A percentile compares a stretch with the other conserved stretches of the same genome.
phyloP scores from a whole-genome alignment of 2,329 filamentous ascomycete genomes.

The Aspergillus ruber region DNA sequence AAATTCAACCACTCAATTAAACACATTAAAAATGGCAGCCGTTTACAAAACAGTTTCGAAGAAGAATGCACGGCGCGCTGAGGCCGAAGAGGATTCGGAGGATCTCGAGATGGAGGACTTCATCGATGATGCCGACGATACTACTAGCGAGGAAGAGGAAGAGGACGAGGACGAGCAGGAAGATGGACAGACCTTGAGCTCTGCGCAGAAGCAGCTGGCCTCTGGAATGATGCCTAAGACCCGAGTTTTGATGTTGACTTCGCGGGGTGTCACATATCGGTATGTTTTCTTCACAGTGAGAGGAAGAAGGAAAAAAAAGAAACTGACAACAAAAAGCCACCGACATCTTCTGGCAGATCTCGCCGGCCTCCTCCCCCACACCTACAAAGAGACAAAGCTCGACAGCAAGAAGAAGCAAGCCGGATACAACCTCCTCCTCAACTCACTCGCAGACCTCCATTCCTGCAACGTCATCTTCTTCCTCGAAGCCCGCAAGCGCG shows the following conservation, averaged over 20 bases:
- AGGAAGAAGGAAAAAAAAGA: background rate
- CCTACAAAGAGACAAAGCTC: conserved; percentile 90
- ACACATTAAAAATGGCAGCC: conserved; percentile 52
- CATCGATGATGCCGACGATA: conserved; percentile 30
- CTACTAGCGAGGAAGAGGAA: conserved; percentile 33
- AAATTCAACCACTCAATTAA: conserved; percentile 7
- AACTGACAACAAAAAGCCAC: conserved; percentile 56
- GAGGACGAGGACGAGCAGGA: conserved; percentile 20
- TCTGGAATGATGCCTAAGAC: conserved; percentile 39
- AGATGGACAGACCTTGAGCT: conserved; percentile 21
- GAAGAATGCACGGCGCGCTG: conserved; percentile 37
- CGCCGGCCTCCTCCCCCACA: conserved; percentile 80
- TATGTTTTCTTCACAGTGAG: conserved; percentile 35
- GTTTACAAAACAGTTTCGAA: conserved; percentile 72
- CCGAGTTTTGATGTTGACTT: conserved; percentile 82
- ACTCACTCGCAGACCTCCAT: conserved; percentile 70
- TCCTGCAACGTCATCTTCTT: conserved; percentile 94
- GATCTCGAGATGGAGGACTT: conserved; percentile 35
- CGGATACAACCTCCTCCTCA: conserved; percentile 64
- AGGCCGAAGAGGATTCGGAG: conserved; percentile 44
- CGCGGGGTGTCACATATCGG: conserved; percentile 85
- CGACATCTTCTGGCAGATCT: conserved; percentile 89
- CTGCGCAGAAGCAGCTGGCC: conserved; percentile 27
- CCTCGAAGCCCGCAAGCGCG: conserved; percentile 83
- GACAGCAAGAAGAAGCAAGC: conserved; percentile 75